Evolutionary conservation across 768 basidiomycete genomes (phyloP).

Genomic region (Trametes meyenii): DNA sequence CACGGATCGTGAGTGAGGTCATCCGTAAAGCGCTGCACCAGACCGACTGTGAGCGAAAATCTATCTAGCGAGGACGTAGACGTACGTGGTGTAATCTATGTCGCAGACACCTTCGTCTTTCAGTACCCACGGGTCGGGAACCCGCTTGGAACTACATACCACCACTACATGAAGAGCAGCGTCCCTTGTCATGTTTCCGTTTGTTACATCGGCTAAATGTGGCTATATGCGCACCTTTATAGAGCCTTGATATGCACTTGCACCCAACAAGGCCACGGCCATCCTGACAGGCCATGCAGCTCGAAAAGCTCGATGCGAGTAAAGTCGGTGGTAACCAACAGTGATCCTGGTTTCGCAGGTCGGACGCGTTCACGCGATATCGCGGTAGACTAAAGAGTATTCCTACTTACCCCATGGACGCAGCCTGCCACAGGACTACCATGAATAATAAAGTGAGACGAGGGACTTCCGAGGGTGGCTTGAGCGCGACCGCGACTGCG

Average conservation of each 20-base stretch:
- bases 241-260: conserved; percentile 77
- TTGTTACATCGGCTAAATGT: background rate
- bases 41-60: background rate
- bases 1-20: conserved; percentile 71
- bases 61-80: background rate
- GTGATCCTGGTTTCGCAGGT: conserved; percentile 52
- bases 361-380: background rate
- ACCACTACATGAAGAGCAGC: conserved; percentile 18
- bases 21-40: conserved; percentile 63
- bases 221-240: conserved; percentile 55
- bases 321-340: conserved; percentile 79
- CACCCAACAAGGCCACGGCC: conserved; percentile 64
- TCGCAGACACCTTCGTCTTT: conserved; percentile 56
- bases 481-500: conserved; percentile 49
- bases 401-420: conserved; percentile 63
- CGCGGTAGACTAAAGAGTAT: background rate
- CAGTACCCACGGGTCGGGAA: background rate
- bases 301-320: conserved; percentile 72
- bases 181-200: background rate
- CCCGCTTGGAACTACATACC: conserved; percentile 5
- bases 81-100: conserved; percentile 77
- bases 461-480: conserved; percentile 49
- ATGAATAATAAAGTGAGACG: conserved; percentile 53
- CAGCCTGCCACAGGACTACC: conserved; percentile 66
- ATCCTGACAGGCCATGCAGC: conserved; percentile 58